phyloP scores from a whole-genome alignment of 176 grass and related monocot species.

The Chrysopogon serrulatus region DNA sequence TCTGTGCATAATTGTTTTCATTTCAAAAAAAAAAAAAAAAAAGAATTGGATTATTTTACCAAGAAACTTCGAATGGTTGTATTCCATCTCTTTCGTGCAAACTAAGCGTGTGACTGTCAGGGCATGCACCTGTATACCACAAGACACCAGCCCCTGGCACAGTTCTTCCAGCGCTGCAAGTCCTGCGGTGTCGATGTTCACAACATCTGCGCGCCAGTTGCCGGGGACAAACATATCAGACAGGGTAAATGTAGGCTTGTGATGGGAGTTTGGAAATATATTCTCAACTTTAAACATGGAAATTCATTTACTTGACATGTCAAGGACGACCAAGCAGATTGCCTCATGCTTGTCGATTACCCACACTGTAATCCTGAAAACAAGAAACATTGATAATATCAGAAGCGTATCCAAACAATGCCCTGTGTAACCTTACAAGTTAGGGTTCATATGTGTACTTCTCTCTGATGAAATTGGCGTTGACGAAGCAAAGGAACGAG shows the following conservation, averaged over 20 bases:
- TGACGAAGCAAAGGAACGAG: neutral
- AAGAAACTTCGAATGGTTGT: neutral
- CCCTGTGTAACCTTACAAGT: neutral
- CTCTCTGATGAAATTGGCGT: neutral
- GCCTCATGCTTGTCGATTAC: neutral
- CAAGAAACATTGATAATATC: neutral
- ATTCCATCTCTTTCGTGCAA: neutral
- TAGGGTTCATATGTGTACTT: neutral
- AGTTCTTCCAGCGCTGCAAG: neutral
- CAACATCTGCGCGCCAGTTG: neutral
- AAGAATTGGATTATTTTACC: neutral
- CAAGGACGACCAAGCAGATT: neutral
- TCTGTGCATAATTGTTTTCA: neutral
- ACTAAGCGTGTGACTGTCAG: neutral
- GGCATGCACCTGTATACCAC: neutral
- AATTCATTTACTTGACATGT: slow-evolving; percentile 21
- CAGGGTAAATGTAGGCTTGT: neutral
- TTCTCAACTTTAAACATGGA: neutral
- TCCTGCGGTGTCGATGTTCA: neutral
- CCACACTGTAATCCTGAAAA: neutral
- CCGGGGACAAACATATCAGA: neutral
- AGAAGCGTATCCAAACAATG: neutral
- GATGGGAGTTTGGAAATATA: neutral
- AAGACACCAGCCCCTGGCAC: neutral
- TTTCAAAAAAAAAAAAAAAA: too few species aligned